Base-by-base conservation (phyloP, 495 filamentous ascomycete genomes). In the Penicillium ochrochloron region DNA sequence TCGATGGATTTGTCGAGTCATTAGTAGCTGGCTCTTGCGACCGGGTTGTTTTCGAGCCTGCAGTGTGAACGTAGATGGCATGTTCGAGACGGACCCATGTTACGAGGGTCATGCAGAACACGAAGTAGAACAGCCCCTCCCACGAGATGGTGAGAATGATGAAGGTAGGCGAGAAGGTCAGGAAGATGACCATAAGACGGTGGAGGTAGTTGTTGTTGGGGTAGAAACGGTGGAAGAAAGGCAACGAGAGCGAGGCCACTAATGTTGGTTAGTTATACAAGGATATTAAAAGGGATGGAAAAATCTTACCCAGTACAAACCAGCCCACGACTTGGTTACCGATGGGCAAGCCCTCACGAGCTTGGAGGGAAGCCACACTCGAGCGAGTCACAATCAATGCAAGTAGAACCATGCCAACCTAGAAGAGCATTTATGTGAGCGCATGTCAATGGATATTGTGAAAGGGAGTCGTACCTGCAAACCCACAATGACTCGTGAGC, bases 131-230 rank as follows among this genome's bases (percentile, higher is more conserved):
- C 4, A 99, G 82, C 0, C 96, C 95, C 75, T 99, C 96, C 82
- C 97, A 99, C 19, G 93, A 96, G 74, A 97, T 98, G 27, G 93
- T 97, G 63, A 99, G 89, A 68, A 98, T 91, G 72, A 99, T 90
- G 73, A 99, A 99, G 12, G 89, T 89, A 1, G 96, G 96, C 0
- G 93, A 89, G 71, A 96, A 98, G 14, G 94, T 92, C 46, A 99
- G 83, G 82, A 98, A 99, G 42, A 98, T 85, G 66, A 97, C 85
- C 71, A 94, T 82, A 17, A 98, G 82, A 35, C 94, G 87, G 74
- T 98, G 94, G 64, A 98, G 84, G 71, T 97, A 97, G 77, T 97
- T 87, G 65, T 82, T 90, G 74, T 93, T 94, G 5, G 94, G 90
- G 57, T 90, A 88, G 14, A 96, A 69, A 54, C 89, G 85, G 71